Evolutionary conservation across 2,329 filamentous ascomycete species (phyloP).

Genomic region (Aspergillus hortae): DNA sequence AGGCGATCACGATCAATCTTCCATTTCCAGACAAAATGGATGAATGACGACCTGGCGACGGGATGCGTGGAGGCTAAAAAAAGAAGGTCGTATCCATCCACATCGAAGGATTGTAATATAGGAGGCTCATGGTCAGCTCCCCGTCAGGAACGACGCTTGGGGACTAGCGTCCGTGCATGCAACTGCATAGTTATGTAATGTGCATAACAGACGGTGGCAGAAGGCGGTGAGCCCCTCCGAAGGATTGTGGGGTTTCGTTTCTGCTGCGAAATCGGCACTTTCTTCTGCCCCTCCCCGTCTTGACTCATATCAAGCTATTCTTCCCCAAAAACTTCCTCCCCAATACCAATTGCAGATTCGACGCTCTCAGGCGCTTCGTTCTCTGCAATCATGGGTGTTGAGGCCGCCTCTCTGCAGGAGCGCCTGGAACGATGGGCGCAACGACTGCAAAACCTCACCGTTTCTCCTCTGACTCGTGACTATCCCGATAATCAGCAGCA

Average conservation of each 20-base stretch:
- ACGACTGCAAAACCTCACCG: conserved; percentile 39
- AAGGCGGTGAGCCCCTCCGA: background rate
- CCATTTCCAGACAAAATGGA: background rate
- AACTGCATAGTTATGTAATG: too few relatives aligned
- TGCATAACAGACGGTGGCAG: background rate
- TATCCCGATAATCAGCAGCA: conserved; percentile 39
- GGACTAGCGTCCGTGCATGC: too few relatives aligned
- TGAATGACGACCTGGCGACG: background rate
- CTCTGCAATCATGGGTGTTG: conserved; percentile 32
- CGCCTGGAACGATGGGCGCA: conserved; percentile 42
- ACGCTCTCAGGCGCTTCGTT: conserved; percentile 3
- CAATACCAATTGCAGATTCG: conserved; percentile 9
- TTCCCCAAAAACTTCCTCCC: background rate
- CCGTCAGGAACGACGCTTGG: too few relatives aligned
- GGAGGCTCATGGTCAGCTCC: too few relatives aligned
- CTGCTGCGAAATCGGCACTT: background rate
- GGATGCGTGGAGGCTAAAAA: background rate
- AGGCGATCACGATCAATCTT: background rate
- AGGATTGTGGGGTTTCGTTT: background rate
- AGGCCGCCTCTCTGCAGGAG: conserved; percentile 32
- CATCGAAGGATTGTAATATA: too few relatives aligned
- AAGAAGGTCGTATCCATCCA: background rate
- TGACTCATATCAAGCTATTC: conserved; percentile 5
- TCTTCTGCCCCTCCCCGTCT: background rate
- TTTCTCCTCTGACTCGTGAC: conserved; percentile 43